Evolutionary conservation across 2,329 filamentous ascomycete genomes (phyloP).

Genomic region (Aspergillus sergii): DNA sequence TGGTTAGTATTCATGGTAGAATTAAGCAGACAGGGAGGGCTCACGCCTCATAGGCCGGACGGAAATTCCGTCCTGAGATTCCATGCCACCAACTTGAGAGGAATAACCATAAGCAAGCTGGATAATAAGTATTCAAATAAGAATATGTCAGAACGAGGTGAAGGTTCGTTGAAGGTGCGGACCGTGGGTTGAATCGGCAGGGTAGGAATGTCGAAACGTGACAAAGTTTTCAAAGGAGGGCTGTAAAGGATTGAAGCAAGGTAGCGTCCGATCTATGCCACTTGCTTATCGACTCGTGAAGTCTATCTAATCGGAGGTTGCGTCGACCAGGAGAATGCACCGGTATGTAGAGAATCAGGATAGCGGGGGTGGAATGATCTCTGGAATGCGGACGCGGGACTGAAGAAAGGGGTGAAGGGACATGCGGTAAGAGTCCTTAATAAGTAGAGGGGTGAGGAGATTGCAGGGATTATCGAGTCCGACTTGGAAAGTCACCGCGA

Average conservation of each 20-base stretch:
- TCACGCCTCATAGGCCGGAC: conserved; percentile 69
- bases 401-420: conserved; percentile 13
- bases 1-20: conserved; percentile 19
- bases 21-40: conserved; percentile 36
- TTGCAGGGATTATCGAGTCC: conserved; percentile 8
- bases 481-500: conserved; percentile 14
- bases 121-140: neutral
- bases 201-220: conserved; percentile 8
- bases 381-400: conserved; percentile 33
- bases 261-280: conserved; percentile 5
- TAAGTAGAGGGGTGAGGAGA: conserved; percentile 17
- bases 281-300: conserved; percentile 21
- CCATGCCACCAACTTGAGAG: conserved; percentile 39
- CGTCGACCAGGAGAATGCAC: conserved; percentile 37
- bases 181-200: conserved; percentile 2
- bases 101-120: conserved; percentile 34
- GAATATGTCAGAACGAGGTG: neutral
- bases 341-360: conserved; percentile 31
- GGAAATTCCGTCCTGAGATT: conserved; percentile 57
- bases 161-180: conserved; percentile 1
- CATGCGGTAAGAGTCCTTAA: conserved; percentile 19
- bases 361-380: conserved; percentile 24
- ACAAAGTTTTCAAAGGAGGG: neutral
- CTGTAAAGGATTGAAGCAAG: conserved; percentile 17
- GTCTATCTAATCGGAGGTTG: conserved; percentile 20